A percentile compares a stretch with the other conserved stretches of the same genome.
These are phyloP conservation scores for Pinus tabuliformis DNA, from an alignment of 75 land plant species.

Conservation along the genomic window DNA sequence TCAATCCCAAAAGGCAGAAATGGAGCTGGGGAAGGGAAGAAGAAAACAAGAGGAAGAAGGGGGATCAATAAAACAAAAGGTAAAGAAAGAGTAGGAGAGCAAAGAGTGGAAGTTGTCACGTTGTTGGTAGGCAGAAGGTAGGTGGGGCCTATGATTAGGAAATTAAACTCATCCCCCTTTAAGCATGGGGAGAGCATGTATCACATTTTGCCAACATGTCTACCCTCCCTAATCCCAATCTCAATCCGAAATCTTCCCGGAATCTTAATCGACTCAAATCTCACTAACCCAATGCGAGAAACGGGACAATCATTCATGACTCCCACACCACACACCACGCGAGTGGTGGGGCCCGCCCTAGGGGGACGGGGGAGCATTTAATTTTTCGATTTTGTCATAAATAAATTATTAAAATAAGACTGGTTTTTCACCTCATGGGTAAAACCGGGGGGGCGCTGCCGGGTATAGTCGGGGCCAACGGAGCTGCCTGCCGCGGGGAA, in stretches of 20 bases:
- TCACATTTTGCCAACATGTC: slow-evolving; percentile 8
- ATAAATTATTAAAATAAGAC: not conserved
- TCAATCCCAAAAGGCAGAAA: not conserved
- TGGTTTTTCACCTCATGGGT: not conserved
- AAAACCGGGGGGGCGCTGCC: not conserved
- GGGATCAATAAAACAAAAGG: too few species aligned
- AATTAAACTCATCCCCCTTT: not conserved
- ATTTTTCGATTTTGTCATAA: not conserved
- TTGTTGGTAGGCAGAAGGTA: not conserved
- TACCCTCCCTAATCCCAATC: not conserved
- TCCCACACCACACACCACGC: not conserved
- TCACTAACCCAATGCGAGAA: too few species aligned
- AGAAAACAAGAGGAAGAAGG: too few species aligned
- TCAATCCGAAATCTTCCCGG: not conserved
- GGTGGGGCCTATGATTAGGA: not conserved
- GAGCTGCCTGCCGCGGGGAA: slow-evolving; percentile 8
- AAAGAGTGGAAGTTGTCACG: not conserved
- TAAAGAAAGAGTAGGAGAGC: not conserved
- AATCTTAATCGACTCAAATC: not conserved
- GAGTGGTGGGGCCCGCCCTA: not conserved
- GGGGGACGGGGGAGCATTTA: not conserved
- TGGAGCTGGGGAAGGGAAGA: not conserved
- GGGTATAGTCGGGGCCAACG: slow-evolving; percentile 4
- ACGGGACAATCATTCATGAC: too few species aligned
- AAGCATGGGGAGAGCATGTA: slow-evolving; percentile 6